Evolutionary conservation across 2,329 filamentous ascomycete species (phyloP).

Genomic region (Colletotrichum sublineola): DNA sequence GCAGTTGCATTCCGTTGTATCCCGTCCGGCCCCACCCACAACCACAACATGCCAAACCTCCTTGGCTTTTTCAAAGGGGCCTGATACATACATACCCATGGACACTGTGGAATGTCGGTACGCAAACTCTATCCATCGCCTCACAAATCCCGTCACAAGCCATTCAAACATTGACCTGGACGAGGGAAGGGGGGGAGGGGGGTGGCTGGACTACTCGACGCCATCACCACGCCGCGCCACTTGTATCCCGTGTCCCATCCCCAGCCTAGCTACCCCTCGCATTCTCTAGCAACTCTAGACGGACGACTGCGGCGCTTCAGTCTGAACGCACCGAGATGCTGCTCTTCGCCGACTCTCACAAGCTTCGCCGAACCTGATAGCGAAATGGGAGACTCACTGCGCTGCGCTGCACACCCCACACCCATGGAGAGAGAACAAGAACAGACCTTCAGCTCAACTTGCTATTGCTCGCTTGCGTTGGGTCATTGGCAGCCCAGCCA

Average conservation of each 20-base stretch:
- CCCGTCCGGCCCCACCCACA: neutral
- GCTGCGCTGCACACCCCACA: neutral
- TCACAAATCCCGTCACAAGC: constrained; percentile 12
- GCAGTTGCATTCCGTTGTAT: constrained; percentile 25
- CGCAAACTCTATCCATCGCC: constrained; percentile 30
- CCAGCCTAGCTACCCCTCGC: constrained; percentile 11
- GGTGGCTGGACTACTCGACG: neutral
- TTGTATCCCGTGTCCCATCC: neutral
- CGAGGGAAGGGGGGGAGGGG: neutral
- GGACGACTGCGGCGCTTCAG: neutral
- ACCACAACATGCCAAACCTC: constrained; percentile 5
- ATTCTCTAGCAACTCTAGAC: constrained; percentile 14
- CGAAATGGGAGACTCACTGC: neutral
- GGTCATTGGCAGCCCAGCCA: constrained; percentile 6
- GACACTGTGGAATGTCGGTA: constrained; percentile 22
- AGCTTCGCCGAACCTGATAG: constrained; percentile 12
- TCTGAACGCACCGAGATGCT: neutral
- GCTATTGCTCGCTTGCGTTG: neutral
- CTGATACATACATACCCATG: constrained; percentile 1
- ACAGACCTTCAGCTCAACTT: neutral
- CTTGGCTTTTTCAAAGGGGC: neutral
- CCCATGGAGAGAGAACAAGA: neutral
- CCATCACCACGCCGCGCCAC: constrained; percentile 15
- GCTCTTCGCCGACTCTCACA: neutral
- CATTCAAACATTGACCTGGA: neutral